Evolutionary conservation across 2,329 filamentous ascomycete species (phyloP), one percentile per base, ranked within the genome.

Genomic region (Diaporthe ampelina): DNA sequence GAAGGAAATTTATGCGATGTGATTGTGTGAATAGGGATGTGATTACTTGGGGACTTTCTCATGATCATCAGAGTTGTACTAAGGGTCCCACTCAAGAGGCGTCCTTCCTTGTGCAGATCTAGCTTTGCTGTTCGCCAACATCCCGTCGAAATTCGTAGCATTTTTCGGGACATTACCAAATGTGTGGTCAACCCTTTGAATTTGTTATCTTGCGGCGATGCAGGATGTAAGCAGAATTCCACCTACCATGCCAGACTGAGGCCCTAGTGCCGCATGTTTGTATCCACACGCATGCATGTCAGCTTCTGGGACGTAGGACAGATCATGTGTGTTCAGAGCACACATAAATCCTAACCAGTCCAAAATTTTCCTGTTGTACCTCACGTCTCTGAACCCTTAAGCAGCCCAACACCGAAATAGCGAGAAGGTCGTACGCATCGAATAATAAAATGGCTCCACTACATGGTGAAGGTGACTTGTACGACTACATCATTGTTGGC

Each of bases 401-500:
- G 35, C 59, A n/a, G 24, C 26, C 29, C 40, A 19, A n/a, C 17
- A 1, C 10, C n/a, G 37, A 8, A 0, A 32, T 10, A n/a, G 17
- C 32, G 15, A 63, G 17, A 26, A 63, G 19, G 6, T 24, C n/a
- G 8, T 43, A n/a, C 3, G 9, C 29, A 13, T 8, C n/a, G 26
- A 32, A 4, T 9, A 13, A 5, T 19, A 63, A 13, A 19, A 63
- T 63, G 59, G 17, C 40, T 4, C 24, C 7, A 21, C 24, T 9
- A 63, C n/a, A 40, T 15, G 11, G 2, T 11, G 32, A 17, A 56
- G 26, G 32, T 17, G 54, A 54, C 11, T 19, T 6, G 10, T 87
- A 84, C 81, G 85, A 88, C 79, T 87, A 86, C 78, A 79, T 88
- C 75, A 81, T 88, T 65, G 85, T 87, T 26, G 86, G 86, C 48